Conservation (phyloP, 2,329 filamentous ascomycete species). For the Neoarthrinium moseri region DNA sequence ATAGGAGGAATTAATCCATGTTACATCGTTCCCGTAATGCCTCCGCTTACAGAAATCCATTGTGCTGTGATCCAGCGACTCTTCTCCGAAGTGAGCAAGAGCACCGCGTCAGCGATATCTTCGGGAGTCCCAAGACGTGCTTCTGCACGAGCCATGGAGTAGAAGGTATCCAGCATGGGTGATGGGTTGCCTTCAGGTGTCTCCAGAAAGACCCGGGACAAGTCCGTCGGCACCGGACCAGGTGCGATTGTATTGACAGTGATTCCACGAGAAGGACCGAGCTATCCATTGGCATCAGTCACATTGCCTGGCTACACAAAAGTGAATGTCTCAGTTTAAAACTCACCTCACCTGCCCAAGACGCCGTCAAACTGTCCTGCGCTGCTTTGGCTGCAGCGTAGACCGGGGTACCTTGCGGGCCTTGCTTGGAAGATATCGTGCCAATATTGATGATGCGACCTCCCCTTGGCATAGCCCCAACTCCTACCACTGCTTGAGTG, state of each 20-base stretch:
- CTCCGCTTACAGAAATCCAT: conserved; percentile 29
- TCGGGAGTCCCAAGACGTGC: conserved; percentile 20
- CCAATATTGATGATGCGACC: conserved; percentile 34
- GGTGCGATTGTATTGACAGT: conserved; percentile 32
- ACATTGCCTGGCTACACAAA: background rate
- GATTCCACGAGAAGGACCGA: conserved; percentile 26
- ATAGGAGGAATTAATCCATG: no score
- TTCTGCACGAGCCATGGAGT: conserved; percentile 23
- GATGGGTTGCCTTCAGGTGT: conserved; percentile 5
- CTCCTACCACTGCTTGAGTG: conserved; percentile 23
- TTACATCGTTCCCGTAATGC: conserved; percentile 19
- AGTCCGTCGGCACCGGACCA: conserved; percentile 27
- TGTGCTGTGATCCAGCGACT: conserved; percentile 33
- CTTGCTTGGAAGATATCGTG: conserved; percentile 21
- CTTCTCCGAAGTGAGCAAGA: conserved; percentile 29
- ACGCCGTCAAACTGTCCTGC: conserved; percentile 30
- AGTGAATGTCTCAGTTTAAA: background rate
- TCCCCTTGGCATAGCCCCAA: conserved; percentile 32
- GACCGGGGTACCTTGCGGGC: conserved; percentile 12
- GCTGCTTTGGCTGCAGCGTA: conserved; percentile 34
- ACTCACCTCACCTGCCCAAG: conserved; percentile 32
- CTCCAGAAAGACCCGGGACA: conserved; percentile 1
- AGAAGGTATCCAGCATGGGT: conserved; percentile 1
- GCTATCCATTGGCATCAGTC: conserved; percentile 9
- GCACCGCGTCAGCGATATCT: conserved; percentile 30